Evolutionary conservation across 2,329 filamentous ascomycete species (phyloP), one percentile per base, ranked within the genome.

Genomic region (Erysiphe neolycopersici): DNA sequence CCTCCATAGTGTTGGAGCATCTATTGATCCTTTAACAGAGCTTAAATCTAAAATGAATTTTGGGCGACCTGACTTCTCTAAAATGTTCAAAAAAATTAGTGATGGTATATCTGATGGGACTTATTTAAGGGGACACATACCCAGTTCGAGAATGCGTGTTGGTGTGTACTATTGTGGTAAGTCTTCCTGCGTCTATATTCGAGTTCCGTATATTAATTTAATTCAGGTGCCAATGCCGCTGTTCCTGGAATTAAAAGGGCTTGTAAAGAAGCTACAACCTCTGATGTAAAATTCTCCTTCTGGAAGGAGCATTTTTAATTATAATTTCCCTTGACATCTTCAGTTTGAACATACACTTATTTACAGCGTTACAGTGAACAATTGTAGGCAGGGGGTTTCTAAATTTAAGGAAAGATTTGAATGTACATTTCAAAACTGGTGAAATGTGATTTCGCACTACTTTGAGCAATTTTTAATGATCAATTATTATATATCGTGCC

Each of bases 121-220:
- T 0, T 98, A 95, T 56, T 73, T 95, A 54, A 71, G 71, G 43
- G 85, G 84, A 1, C 61, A 94, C 14, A 79, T 91, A 60, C 72
- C 72, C 46, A 77, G 69, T 53, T 67, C 78, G 57, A 71, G 73
- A 54, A 91, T 83, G 3, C 83, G 87, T 33, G 79, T 98, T 12
- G 89, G 89, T 62, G 87, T 98, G 17, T 98, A 98, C 64, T 95
- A 95, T 61, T 98, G 89, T 59, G 89, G 89, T 19, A 89, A 80
- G 49, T 68, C 47, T 38, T 40, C 12, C 30, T 40, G 22, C 22
- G 19, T 22, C 14, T 38, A 11, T 39, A 14, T 11, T 18, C 17
- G 31, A 41, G 12, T 38, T 39, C 32, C 5, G 18, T 30, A 30
- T 47, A 44, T 42, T 51, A 47, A 51, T 32, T 30, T n/a, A 38